A percentile compares a stretch with the other conserved stretches of the same genome.
phyloP scores from a whole-genome alignment of 306 rosid genomes.

The Pyrus betulifolia region DNA sequence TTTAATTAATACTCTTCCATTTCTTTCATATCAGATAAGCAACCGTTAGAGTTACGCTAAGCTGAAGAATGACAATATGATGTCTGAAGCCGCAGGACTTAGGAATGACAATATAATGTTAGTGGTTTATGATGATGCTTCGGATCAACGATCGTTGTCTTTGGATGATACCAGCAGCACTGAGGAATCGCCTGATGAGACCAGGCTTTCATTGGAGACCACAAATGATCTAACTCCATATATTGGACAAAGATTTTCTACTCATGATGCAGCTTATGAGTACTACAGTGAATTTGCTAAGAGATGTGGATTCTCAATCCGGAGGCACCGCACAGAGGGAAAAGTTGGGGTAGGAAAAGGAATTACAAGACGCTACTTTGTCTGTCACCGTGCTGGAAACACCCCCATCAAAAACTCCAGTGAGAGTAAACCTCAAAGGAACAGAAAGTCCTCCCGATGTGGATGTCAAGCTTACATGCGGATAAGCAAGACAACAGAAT shows the following conservation, averaged over 20 bases:
- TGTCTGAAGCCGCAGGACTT: conserved; percentile 11
- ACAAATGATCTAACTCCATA: conserved; percentile 58
- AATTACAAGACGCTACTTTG: conserved; percentile 89
- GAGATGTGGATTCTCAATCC: conserved; percentile 79
- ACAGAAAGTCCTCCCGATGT: conserved; percentile 87
- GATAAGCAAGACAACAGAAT: conserved; percentile 80
- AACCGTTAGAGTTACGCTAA: not conserved
- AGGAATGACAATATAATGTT: conserved; percentile 27
- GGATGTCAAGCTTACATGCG: conserved; percentile 93
- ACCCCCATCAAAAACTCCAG: conserved; percentile 66
- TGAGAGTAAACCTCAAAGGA: conserved; percentile 84
- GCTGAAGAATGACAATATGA: conserved; percentile 3
- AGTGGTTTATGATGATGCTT: conserved; percentile 76
- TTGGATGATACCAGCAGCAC: conserved; percentile 78
- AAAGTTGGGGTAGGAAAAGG: conserved; percentile 96
- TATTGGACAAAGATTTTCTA: conserved; percentile 79
- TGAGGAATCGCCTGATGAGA: conserved; percentile 75
- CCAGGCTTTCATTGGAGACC: conserved; percentile 62
- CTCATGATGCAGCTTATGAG: conserved; percentile 87
- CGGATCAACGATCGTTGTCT: conserved; percentile 74
- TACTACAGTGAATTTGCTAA: conserved; percentile 84
- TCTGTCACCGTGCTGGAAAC: conserved; percentile 93
- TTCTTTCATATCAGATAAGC: not conserved
- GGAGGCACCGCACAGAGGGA: conserved; percentile 92
- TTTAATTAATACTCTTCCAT: not conserved